These are phyloP conservation scores for Kockovaella imperatae DNA, from an alignment of 768 basidiomycete genomes.

Conservation along the genomic window DNA sequence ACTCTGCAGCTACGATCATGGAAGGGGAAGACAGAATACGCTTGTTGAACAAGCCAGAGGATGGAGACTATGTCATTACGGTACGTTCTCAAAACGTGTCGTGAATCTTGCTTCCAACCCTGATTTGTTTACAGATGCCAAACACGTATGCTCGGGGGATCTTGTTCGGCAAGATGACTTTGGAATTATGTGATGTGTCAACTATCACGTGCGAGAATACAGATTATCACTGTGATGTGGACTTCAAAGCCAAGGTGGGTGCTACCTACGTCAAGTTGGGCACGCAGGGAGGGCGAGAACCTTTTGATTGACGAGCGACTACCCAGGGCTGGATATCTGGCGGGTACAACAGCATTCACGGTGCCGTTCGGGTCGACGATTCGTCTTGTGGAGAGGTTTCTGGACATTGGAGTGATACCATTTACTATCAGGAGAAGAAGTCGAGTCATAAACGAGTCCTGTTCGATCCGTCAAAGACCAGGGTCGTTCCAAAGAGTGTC, in stretches of 20 bases:
- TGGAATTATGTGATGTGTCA: conserved; percentile 88
- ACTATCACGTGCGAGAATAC: conserved; percentile 73
- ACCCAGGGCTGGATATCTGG: conserved; percentile 90
- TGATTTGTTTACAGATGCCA: conserved; percentile 65
- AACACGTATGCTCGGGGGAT: conserved; percentile 72
- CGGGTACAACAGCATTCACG: conserved; percentile 82
- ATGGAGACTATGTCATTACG: conserved; percentile 53
- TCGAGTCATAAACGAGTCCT: conserved; percentile 63
- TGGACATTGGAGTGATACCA: conserved; percentile 82
- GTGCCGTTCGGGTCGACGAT: conserved; percentile 60
- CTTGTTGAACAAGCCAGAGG: conserved; percentile 71
- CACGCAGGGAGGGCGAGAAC: too few species aligned
- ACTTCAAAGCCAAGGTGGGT: conserved; percentile 92
- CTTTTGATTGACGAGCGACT: too few species aligned
- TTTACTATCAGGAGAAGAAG: conserved; percentile 72
- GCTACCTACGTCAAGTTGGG: background rate
- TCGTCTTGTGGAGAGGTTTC: conserved; percentile 71
- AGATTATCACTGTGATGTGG: conserved; percentile 68
- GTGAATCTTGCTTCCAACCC: conserved; percentile 1
- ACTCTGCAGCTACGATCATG: conserved; percentile 92
- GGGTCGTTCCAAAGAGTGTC: conserved; percentile 73
- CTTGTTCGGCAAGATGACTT: conserved; percentile 64
- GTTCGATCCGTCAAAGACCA: conserved; percentile 74
- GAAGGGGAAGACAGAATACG: conserved; percentile 88
- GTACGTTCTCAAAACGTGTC: conserved; percentile 53